Percentiles rank a stretch among this genome's conserved stretches.
Conservation (phyloP, 1,284 basidiomycete species). For the Austroboletus niveus region DNA sequence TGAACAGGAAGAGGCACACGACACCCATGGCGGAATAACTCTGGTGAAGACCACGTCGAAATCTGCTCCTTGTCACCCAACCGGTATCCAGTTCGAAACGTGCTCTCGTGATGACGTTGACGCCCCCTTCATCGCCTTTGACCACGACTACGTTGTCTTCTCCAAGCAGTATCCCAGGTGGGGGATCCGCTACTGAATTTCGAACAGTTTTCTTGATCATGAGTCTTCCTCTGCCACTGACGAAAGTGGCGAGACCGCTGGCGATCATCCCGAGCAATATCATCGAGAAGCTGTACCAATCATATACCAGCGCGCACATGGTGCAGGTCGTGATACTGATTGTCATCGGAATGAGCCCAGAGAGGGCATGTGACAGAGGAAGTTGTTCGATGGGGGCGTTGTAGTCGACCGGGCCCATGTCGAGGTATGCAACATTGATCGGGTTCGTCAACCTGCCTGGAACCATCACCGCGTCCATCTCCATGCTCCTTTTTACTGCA, state of each 20-base stretch:
- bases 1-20: conserved; percentile 25
- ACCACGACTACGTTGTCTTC: conserved; percentile 18
- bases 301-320: conserved; percentile 19
- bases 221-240: conserved; percentile 23
- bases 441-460: conserved; percentile 21
- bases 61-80: conserved; percentile 1
- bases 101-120: conserved; percentile 11
- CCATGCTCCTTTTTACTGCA: conserved; percentile 17
- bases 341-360: conserved; percentile 17
- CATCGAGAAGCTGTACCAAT: conserved; percentile 31
- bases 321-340: conserved; percentile 20
- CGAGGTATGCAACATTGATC: conserved; percentile 21
- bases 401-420: conserved; percentile 19
- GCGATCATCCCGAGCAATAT: conserved; percentile 32
- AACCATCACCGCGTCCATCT: conserved; percentile 7
- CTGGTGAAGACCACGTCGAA: conserved; percentile 3
- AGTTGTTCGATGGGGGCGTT: conserved; percentile 8
- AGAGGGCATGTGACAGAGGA: conserved; percentile 5
- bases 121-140: conserved; percentile 15
- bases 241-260: conserved; percentile 25
- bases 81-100: conserved; percentile 16
- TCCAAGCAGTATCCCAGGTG: conserved; percentile 19
- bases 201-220: conserved; percentile 14
- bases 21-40: conserved; percentile 11
- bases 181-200: conserved; percentile 19